phyloP scores from a whole-genome alignment of 345 rosid species.

The Eutrema heterophyllum region DNA sequence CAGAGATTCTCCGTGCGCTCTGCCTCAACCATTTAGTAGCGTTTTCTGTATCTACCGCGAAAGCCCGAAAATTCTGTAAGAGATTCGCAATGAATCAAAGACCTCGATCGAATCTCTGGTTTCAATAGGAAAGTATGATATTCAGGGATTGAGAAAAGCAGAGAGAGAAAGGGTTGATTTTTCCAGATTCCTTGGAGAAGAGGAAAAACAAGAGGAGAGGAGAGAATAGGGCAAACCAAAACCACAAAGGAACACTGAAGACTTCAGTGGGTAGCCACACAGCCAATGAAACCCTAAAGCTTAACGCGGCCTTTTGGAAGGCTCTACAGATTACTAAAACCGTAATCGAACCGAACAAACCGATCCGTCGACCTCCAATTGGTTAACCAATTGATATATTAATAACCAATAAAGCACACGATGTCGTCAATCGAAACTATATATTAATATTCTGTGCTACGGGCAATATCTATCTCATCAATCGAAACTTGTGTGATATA shows the following conservation, averaged over 20 bases:
- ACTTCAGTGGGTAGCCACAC: conserved; percentile 28
- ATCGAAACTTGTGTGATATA: no score
- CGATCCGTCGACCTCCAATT: not conserved
- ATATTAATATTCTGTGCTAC: not conserved
- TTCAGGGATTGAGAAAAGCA: not conserved
- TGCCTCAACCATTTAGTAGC: conserved; percentile 21
- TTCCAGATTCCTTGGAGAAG: conserved; percentile 35
- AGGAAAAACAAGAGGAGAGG: conserved; percentile 7
- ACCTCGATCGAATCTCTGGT: not conserved
- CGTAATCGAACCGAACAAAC: not conserved
- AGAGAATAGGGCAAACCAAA: conserved; percentile 16
- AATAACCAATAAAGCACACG: not conserved
- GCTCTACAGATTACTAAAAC: conserved; percentile 10
- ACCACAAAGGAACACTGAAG: conserved; percentile 24
- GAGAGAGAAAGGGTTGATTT: not conserved
- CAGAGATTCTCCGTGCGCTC: conserved; percentile 26
- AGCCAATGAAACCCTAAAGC: conserved; percentile 8
- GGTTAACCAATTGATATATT: not conserved
- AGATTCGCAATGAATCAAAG: not conserved
- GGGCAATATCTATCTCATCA: not conserved
- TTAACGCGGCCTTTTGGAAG: conserved; percentile 13
- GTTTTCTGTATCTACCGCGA: not conserved
- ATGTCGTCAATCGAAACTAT: no score
- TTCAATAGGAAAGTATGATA: not conserved
- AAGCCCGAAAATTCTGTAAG: not conserved